Evolutionary conservation across 2,329 filamentous ascomycete species (phyloP), one percentile per base, ranked within the genome.

Genomic region (Nemania serpens): DNA sequence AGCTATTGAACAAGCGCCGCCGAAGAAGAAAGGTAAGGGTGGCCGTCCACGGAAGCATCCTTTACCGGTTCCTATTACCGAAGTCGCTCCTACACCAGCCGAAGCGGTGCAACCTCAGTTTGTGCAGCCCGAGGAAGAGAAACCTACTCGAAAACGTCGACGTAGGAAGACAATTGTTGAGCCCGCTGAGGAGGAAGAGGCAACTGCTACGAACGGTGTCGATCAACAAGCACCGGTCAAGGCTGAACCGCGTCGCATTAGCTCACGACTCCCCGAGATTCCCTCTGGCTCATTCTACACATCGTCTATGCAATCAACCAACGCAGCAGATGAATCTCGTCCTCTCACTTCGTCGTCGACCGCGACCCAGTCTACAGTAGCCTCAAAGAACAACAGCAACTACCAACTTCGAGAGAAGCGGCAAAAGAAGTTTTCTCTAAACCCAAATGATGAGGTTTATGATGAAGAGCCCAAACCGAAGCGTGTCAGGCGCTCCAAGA

Each of bases 311-410:
- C 76, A 57, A 70, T 73, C 41, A 69, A 76, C 51, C 61, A 70
- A 66, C 51, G 50, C 59, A 58, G 77, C 77, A 34, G 80, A 81
- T 36, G 80, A 83, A 22, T 79, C 79, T 6, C 78, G 83, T 2
- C 83, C 83, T 1, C 79, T 78, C 0, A 83, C 83, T 0, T 79
- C 84, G 2, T 82, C 81, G 0, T 86, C 84, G 1, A 83, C 81
- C 6, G 80, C 77, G 10, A 81, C 80, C 7, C 75, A 75, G 2
- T 79, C 79, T 37, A 84, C 82, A 1, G 75, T 74, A 3, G 80
- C 81, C 53, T 84, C 83, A 0, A 78, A 84, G 7, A 29, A 29
- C 25, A 29, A 29, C 25, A 29, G 25, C 2, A 78, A 83, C 67
- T 83, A 83, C 1, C 79, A 69, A n/a, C 67, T 85, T 62, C 78